phyloP scores from a whole-genome alignment of 345 rosid genomes.

The Mangifera indica region DNA sequence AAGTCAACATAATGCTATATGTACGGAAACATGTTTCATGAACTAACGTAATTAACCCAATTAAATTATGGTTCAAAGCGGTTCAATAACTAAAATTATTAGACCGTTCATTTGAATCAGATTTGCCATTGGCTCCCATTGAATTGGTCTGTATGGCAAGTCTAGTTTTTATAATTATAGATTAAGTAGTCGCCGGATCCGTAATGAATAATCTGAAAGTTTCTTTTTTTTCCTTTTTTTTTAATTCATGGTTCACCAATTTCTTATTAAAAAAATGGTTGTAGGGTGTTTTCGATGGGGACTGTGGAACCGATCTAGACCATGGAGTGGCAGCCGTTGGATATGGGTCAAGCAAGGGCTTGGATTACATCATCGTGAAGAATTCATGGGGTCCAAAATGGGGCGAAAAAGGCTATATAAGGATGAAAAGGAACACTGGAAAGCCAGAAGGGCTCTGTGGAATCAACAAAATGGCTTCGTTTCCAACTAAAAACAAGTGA shows the following conservation, averaged over 20 bases:
- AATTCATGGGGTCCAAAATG: constrained; percentile 84
- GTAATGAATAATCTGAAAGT: neutral
- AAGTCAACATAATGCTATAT: no score
- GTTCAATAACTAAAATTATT: no score
- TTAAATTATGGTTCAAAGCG: no score
- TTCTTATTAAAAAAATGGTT: neutral
- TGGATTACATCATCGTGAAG: constrained; percentile 72
- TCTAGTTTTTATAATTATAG: no score
- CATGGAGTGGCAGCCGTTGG: constrained; percentile 87
- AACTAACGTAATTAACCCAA: no score
- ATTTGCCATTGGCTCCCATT: no score
- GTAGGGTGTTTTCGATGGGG: constrained; percentile 76
- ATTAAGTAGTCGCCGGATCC: neutral
- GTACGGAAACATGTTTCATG: no score
- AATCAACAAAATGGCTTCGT: constrained; percentile 85
- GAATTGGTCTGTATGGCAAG: no score
- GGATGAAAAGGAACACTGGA: constrained; percentile 78
- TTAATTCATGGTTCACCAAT: neutral
- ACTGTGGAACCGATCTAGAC: constrained; percentile 60
- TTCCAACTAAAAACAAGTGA: constrained; percentile 60
- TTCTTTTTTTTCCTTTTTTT: no score
- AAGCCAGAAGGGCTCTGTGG: constrained; percentile 76
- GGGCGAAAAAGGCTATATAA: constrained; percentile 81
- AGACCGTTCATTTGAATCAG: no score
- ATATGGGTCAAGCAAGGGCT: constrained; percentile 63